A percentile compares a stretch with the other conserved stretches of the same genome.
These are phyloP conservation scores for Potentilla sterilis DNA, from an alignment of 306 rosid genomes.

Conservation along the genomic window DNA sequence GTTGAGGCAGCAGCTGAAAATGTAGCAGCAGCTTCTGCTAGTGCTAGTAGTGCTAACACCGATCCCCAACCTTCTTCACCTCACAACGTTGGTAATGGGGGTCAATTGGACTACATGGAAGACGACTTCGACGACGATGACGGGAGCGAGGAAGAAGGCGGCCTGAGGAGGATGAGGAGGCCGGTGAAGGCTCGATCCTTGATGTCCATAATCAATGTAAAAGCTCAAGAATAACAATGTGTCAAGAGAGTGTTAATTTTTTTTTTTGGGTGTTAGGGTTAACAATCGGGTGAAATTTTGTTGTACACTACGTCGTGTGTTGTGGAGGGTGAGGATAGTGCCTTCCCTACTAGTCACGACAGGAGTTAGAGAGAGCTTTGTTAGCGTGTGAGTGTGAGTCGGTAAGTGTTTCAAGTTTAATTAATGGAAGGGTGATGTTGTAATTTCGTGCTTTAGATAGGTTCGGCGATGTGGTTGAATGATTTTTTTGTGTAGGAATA, in stretches of 20 bases:
- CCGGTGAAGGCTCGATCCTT: conserved; percentile 10
- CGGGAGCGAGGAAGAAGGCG: conserved; percentile 1
- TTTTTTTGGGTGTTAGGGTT: background rate
- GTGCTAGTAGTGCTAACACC: background rate
- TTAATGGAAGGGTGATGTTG: background rate
- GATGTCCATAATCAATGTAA: conserved; percentile 8
- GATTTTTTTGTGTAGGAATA: background rate
- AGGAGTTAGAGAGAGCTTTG: background rate
- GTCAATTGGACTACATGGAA: background rate
- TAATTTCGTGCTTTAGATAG: background rate
- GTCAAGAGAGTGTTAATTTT: background rate
- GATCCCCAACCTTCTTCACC: conserved; percentile 8
- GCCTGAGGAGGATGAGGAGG: conserved; percentile 6
- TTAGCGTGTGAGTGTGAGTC: conserved; percentile 5
- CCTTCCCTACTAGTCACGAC: background rate
- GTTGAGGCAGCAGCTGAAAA: background rate
- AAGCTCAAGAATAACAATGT: background rate
- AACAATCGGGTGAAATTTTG: background rate
- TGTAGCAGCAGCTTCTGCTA: background rate
- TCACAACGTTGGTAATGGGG: background rate
- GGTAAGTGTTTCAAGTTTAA: background rate
- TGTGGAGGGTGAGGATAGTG: background rate
- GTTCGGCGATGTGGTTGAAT: background rate
- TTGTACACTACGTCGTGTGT: background rate
- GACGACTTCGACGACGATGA: conserved; percentile 5